Percentiles rank a stretch among this genome's conserved stretches.
phyloP scores from a whole-genome alignment of 768 basidiomycete species.

The Suillus subluteus region DNA sequence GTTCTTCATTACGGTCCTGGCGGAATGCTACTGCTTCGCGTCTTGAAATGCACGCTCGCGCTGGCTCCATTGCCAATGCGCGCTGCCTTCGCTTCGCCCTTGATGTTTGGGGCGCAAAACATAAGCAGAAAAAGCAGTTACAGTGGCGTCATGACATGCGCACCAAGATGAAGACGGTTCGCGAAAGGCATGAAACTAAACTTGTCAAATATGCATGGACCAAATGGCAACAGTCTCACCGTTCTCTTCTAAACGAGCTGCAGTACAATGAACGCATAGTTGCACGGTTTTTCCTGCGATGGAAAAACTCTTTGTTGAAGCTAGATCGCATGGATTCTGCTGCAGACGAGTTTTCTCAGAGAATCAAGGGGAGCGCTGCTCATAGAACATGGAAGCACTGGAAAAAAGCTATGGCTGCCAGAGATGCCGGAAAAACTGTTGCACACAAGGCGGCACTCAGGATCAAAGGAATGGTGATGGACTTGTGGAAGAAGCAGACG shows the following conservation, averaged over 20 bases:
- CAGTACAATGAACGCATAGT: conserved; percentile 51
- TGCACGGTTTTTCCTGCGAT: conserved; percentile 48
- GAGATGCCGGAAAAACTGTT: conserved; percentile 48
- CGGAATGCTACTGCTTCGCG: conserved; percentile 42
- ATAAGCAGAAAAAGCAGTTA: conserved; percentile 57
- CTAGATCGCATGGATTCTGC: conserved; percentile 48
- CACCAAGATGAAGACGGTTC: conserved; percentile 63
- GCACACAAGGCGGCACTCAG: conserved; percentile 48
- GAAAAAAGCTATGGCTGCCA: conserved; percentile 50
- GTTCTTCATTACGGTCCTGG: conserved; percentile 66
- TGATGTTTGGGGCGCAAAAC: conserved; percentile 54
- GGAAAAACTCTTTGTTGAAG: conserved; percentile 51
- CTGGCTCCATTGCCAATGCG: conserved; percentile 46
- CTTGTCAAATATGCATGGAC: conserved; percentile 62
- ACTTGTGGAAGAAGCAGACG: conserved; percentile 61
- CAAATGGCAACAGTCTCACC: conserved; percentile 66
- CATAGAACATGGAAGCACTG: conserved; percentile 60
- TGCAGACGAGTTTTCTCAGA: conserved; percentile 53
- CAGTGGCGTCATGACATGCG: conserved; percentile 76
- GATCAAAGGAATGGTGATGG: conserved; percentile 50
- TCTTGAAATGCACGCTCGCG: conserved; percentile 45
- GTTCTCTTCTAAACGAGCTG: conserved; percentile 52
- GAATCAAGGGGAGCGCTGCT: conserved; percentile 40
- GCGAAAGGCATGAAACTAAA: conserved; percentile 56
- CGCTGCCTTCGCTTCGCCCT: conserved; percentile 49